A percentile compares a stretch with the other conserved stretches of the same genome.
phyloP scores from a whole-genome alignment of 2,329 filamentous ascomycete species.

The Moelleriella libera region DNA sequence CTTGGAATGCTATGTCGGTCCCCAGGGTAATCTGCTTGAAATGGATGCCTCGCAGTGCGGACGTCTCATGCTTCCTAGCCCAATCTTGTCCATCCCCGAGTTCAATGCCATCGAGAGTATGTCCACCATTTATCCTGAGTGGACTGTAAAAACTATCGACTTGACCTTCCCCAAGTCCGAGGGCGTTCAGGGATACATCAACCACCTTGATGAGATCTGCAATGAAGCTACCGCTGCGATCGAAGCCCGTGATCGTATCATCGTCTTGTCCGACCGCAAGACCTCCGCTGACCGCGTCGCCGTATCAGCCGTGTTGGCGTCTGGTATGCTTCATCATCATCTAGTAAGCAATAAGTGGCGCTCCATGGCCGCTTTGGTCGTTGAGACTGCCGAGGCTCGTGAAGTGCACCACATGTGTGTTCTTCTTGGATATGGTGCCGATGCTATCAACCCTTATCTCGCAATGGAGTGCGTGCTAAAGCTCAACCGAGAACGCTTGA shows the following conservation, averaged over 20 bases:
- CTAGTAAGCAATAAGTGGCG: conserved; percentile 93
- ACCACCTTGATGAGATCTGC: conserved; percentile 80
- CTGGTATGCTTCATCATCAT: conserved; percentile 90
- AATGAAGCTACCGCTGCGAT: conserved; percentile 73
- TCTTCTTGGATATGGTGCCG: conserved; percentile 87
- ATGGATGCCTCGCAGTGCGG: conserved; percentile 86
- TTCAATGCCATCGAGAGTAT: conserved; percentile 81
- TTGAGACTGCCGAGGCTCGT: conserved; percentile 89
- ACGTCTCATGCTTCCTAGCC: conserved; percentile 73
- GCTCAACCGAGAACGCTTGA: conserved; percentile 84
- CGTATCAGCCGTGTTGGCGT: conserved; percentile 76
- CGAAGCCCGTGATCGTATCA: conserved; percentile 67
- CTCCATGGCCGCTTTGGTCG: conserved; percentile 70
- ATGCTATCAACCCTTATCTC: conserved; percentile 89
- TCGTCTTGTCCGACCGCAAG: conserved; percentile 80
- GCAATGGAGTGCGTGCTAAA: conserved; percentile 95
- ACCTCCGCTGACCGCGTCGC: conserved; percentile 70
- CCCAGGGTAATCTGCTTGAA: conserved; percentile 86
- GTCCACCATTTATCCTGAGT: conserved; percentile 54
- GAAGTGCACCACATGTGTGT: conserved; percentile 99
- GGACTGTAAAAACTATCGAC: conserved; percentile 84
- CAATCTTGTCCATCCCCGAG: conserved; percentile 77
- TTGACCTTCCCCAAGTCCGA: conserved; percentile 83
- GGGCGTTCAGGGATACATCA: conserved; percentile 71
- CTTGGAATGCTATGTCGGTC: conserved; percentile 87